These are phyloP conservation scores for Boletus reticulatus DNA, from an alignment of 768 basidiomycete species.

Conservation along the genomic window DNA sequence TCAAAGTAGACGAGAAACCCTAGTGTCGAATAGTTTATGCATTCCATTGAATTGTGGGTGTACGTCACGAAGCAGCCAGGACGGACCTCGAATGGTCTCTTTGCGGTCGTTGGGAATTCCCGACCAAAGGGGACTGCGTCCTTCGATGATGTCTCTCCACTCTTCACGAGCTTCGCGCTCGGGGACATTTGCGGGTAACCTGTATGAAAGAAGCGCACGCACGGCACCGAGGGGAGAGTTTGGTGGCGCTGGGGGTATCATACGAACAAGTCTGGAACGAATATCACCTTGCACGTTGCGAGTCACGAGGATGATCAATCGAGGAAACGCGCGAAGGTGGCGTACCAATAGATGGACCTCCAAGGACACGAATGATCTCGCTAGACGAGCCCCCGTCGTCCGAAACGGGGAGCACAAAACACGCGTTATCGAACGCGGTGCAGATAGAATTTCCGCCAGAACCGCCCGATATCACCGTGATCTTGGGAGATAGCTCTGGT, in stretches of 20 bases:
- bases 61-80: neutral
- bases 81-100: slow-evolving; percentile 82
- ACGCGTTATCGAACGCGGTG: slow-evolving; percentile 72
- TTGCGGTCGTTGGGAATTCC: slow-evolving; percentile 89
- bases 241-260: slow-evolving; percentile 68
- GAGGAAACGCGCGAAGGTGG: slow-evolving; percentile 6
- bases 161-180: slow-evolving; percentile 81
- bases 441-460: slow-evolving; percentile 93
- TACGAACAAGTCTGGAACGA: slow-evolving; percentile 81
- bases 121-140: slow-evolving; percentile 73
- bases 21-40: slow-evolving; percentile 28
- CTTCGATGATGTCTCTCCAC: slow-evolving; percentile 93
- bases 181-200: slow-evolving; percentile 65
- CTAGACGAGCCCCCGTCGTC: slow-evolving; percentile 96
- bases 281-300: slow-evolving; percentile 62
- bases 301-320: slow-evolving; percentile 11
- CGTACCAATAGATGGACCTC: slow-evolving; percentile 80
- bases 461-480: slow-evolving; percentile 86
- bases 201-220: slow-evolving; percentile 72
- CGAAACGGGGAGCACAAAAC: slow-evolving; percentile 88
- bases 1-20: slow-evolving; percentile 95
- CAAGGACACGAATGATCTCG: slow-evolving; percentile 90
- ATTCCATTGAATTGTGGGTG: neutral
- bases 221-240: slow-evolving; percentile 71
- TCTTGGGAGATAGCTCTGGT: slow-evolving; percentile 37